Conservation (phyloP, 2,329 filamentous ascomycete species). For the Aspergillus candidus region DNA sequence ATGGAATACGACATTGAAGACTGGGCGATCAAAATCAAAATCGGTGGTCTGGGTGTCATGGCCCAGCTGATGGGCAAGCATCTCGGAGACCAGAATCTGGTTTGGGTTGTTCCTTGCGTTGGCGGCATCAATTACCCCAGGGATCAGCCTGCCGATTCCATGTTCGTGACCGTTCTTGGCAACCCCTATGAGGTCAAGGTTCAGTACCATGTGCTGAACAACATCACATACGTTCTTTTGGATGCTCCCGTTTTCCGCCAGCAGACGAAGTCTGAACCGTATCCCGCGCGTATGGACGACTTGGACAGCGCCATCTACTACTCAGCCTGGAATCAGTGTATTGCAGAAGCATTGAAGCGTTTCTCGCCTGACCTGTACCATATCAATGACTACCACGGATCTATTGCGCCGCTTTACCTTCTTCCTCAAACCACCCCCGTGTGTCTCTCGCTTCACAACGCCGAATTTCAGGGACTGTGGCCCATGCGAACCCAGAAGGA, state of each 20-base stretch:
- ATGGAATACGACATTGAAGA: slow-evolving; percentile 69
- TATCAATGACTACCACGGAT: slow-evolving; percentile 61
- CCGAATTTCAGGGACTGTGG: slow-evolving; percentile 65
- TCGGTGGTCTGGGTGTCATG: slow-evolving; percentile 65
- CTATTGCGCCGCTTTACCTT: slow-evolving; percentile 58
- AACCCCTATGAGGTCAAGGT: slow-evolving; percentile 57
- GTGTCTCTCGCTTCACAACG: slow-evolving; percentile 61
- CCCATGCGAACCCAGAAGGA: slow-evolving; percentile 59
- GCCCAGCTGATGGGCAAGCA: slow-evolving; percentile 63
- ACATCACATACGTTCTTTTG: slow-evolving; percentile 63
- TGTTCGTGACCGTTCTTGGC: slow-evolving; percentile 57
- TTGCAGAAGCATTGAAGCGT: slow-evolving; percentile 56
- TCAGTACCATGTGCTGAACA: slow-evolving; percentile 57
- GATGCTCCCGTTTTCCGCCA: slow-evolving; percentile 62
- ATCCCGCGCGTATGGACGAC: slow-evolving; percentile 64
- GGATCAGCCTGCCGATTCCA: slow-evolving; percentile 54
- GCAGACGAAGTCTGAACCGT: slow-evolving; percentile 58
- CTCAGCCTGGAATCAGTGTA: slow-evolving; percentile 65
- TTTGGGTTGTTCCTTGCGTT: slow-evolving; percentile 60
- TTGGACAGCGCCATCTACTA: slow-evolving; percentile 63
- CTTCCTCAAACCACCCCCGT: slow-evolving; percentile 57
- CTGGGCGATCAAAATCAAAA: slow-evolving; percentile 66
- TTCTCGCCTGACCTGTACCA: slow-evolving; percentile 61
- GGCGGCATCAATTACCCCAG: slow-evolving; percentile 59
- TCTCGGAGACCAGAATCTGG: slow-evolving; percentile 57